Evolutionary conservation across 2,329 filamentous ascomycete genomes (phyloP).

Genomic region (Lecanoromycetidae sp.): DNA sequence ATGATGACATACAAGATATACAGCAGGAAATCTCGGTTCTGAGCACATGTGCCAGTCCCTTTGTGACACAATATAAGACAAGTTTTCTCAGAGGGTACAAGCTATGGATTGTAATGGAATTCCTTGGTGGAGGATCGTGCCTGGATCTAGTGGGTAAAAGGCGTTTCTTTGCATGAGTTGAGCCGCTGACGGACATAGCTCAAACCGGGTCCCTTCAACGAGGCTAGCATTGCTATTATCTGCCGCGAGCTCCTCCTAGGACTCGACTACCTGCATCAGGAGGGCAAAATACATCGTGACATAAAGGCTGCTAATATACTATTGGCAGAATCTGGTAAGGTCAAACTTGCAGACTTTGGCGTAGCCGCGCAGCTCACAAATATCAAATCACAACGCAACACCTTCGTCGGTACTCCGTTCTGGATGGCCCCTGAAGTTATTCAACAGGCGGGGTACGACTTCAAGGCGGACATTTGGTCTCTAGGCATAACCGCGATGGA

Average conservation of each 20-base stretch:
- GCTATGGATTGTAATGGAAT: slow-evolving; percentile 99
- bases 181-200: slow-evolving; percentile 42
- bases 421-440: slow-evolving; percentile 97
- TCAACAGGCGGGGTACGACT: slow-evolving; percentile 71
- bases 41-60: slow-evolving; percentile 86
- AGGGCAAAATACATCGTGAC: slow-evolving; percentile 92
- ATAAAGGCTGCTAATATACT: slow-evolving; percentile 95
- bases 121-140: slow-evolving; percentile 85
- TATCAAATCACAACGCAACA: slow-evolving; percentile 94
- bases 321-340: slow-evolving; percentile 79
- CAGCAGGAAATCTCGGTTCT: slow-evolving; percentile 93
- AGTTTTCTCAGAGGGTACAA: slow-evolving; percentile 95
- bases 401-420: slow-evolving; percentile 92
- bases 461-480: slow-evolving; percentile 90
- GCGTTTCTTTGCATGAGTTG: slow-evolving; percentile 12
- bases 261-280: slow-evolving; percentile 82
- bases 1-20: slow-evolving; percentile 96
- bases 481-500: slow-evolving; percentile 86
- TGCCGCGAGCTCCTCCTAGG: slow-evolving; percentile 83
- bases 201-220: slow-evolving; percentile 78
- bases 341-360: slow-evolving; percentile 94
- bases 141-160: slow-evolving; percentile 61
- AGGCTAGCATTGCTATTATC: slow-evolving; percentile 85
- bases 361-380: slow-evolving; percentile 94
- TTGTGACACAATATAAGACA: slow-evolving; percentile 90